Base-by-base conservation (phyloP, 2,329 filamentous ascomycete species). In the Diaporthe sp. region DNA sequence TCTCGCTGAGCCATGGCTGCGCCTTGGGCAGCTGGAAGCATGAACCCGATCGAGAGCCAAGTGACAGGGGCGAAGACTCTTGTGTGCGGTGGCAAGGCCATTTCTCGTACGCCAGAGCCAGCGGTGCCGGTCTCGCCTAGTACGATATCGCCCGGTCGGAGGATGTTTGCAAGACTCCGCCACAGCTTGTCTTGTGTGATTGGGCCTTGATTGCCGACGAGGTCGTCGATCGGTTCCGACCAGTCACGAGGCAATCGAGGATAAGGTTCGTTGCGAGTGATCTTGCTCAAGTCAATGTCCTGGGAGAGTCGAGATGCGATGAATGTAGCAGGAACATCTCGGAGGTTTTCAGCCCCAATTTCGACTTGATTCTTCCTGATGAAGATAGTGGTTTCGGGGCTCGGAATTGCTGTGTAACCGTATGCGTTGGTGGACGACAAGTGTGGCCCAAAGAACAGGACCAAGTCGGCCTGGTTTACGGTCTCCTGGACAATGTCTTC, bases 41-140 rank as follows among this genome's bases (percentile, higher is more conserved):
- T 76, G 72, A 63, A 67, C 22, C 72, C 75, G 65, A 76, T 76
- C 2, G 58, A 61, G 37, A 61, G 58, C 58, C 37, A 61, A 4
- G 58, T 61, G n/a, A 61, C 58, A 10, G 58, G 37, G 17, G 37
- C 44, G 37, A 44, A 61, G 5, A 61, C 5, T 42, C 37, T 42
- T 3, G 58, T 44, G 34, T 61, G 9, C 0, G 58, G 58, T 44
- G 58, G 58, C 37, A 61, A 6, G 3, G 42, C 17, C 42, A 65
- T 65, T 34, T 49, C 42, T 28, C 22, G 34, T 3, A 61, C 37
- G 10, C 58, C 58, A 22, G 15, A 61, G 34, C 58, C 37, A 2
- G 58, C 22, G 37, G 58, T 61, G 0, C 58, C 58, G 6, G 58
- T 61, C 37, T 61, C 58, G 2, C 58, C 58, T 12, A 61, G 34